phyloP scores from a whole-genome alignment of 2,329 filamentous ascomycete species.

The Cadophora sp. region DNA sequence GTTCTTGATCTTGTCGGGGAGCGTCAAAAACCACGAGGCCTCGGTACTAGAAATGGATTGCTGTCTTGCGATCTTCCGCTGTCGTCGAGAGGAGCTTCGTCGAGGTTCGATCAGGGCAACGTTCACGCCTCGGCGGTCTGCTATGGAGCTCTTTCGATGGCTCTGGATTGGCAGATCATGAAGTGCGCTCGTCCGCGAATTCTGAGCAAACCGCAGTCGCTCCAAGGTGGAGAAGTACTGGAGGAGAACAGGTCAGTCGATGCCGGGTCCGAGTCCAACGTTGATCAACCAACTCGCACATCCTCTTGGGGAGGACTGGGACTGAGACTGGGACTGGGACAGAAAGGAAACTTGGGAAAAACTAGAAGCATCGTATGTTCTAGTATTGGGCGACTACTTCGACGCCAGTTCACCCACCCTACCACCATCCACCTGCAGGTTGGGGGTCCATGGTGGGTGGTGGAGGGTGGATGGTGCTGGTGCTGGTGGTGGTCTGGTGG shows the following conservation, averaged over 20 bases:
- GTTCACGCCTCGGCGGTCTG: constrained; percentile 41
- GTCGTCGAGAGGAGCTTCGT: constrained; percentile 39
- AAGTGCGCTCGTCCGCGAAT: constrained; percentile 46
- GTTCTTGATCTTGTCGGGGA: constrained; percentile 76
- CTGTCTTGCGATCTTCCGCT: constrained; percentile 41
- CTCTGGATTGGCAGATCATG: constrained; percentile 42
- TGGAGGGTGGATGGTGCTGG: too few species aligned
- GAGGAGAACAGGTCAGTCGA: constrained; percentile 30
- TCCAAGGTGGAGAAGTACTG: constrained; percentile 79
- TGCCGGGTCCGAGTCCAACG: constrained; percentile 1
- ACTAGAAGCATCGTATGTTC: constrained; percentile 18
- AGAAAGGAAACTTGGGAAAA: constrained; percentile 4
- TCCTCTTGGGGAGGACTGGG: constrained; percentile 1
- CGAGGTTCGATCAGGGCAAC: constrained; percentile 39
- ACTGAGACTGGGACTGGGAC: not conserved
- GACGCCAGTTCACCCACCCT: constrained; percentile 2
- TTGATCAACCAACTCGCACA: constrained; percentile 3
- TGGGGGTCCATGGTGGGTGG: not conserved
- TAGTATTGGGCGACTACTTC: constrained; percentile 8
- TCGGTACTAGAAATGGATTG: constrained; percentile 58
- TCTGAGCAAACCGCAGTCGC: constrained; percentile 69
- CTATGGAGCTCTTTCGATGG: constrained; percentile 37
- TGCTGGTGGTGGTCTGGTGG: not conserved
- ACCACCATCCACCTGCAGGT: too few species aligned
- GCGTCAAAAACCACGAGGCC: constrained; percentile 70